phyloP scores from a whole-genome alignment of 116 monocot species.

The Trichopus zeylanicus region DNA sequence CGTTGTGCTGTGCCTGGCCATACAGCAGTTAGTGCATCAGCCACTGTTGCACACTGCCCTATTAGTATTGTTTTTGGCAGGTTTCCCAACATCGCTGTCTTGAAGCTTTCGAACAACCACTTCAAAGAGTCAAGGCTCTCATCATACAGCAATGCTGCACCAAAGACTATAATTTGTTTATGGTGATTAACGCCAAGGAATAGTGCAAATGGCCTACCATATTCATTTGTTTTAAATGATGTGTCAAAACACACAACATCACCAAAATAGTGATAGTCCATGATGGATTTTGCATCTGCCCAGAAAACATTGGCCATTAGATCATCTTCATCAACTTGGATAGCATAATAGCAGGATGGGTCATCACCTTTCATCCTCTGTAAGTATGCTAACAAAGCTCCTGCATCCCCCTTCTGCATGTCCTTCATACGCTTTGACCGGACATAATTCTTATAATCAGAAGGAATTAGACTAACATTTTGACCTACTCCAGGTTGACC shows the following conservation, averaged over 20 bases:
- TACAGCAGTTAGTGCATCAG: slow-evolving; percentile 23
- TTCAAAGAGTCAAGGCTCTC: slow-evolving; percentile 46
- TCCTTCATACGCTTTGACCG: slow-evolving; percentile 26
- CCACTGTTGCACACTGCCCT: slow-evolving; percentile 21
- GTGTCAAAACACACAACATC: slow-evolving; percentile 66
- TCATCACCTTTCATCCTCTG: slow-evolving; percentile 46
- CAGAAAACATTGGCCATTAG: slow-evolving; percentile 51
- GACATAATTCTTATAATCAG: slow-evolving; percentile 41
- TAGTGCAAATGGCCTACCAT: slow-evolving; percentile 42
- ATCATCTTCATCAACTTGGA: slow-evolving; percentile 57
- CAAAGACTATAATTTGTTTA: slow-evolving; percentile 43
- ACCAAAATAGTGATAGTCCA: slow-evolving; percentile 48
- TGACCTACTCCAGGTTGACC: too few relatives aligned
- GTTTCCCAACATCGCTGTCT: slow-evolving; percentile 51
- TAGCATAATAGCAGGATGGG: slow-evolving; percentile 44
- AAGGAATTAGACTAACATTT: slow-evolving; percentile 21
- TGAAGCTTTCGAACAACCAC: slow-evolving; percentile 57
- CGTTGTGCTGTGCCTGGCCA: slow-evolving; percentile 48
- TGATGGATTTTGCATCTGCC: slow-evolving; percentile 48
- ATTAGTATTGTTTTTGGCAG: slow-evolving; percentile 49
- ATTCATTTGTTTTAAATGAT: slow-evolving; percentile 28
- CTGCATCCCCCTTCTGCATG: slow-evolving; percentile 49
- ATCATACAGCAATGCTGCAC: slow-evolving; percentile 55
- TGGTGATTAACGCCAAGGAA: slow-evolving; percentile 65
- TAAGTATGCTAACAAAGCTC: slow-evolving; percentile 40